A percentile compares a stretch with the other conserved stretches of the same genome.
phyloP scores from a whole-genome alignment of 1,284 basidiomycete species.

The Leccinum fuscescens region DNA sequence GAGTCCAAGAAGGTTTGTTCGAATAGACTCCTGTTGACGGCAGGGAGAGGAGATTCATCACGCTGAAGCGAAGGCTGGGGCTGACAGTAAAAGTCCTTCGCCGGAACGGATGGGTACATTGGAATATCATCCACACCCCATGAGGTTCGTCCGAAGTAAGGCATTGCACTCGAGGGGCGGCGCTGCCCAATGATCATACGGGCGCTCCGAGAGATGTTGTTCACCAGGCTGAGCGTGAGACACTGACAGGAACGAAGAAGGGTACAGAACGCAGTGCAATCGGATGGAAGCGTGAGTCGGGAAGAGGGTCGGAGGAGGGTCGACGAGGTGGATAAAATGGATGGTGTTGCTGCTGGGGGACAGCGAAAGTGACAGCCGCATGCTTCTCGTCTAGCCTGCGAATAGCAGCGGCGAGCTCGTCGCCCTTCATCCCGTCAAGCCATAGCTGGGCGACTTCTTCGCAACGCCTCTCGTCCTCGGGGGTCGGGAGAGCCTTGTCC shows the following conservation, averaged over 20 bases:
- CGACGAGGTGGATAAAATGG: conserved; percentile 44
- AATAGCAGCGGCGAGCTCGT: conserved; percentile 65
- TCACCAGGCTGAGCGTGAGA: no score
- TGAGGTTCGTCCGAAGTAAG: conserved; percentile 23
- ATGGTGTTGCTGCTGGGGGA: conserved; percentile 15
- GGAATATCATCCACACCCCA: conserved; percentile 29
- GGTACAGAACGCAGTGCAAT: conserved; percentile 45
- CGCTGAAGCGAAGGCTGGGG: conserved; percentile 35
- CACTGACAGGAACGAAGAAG: conserved; percentile 27
- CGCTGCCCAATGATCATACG: no score
- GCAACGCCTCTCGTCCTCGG: conserved; percentile 52
- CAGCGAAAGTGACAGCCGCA: conserved; percentile 2
- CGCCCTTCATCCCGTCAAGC: conserved; percentile 56
- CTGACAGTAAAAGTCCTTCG: conserved; percentile 4
- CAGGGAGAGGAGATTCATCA: conserved; percentile 48
- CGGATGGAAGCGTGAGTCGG: conserved; percentile 38
- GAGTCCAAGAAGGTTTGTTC: conserved; percentile 40
- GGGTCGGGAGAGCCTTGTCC: conserved; percentile 35
- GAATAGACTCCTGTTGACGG: conserved; percentile 51
- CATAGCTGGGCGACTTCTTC: conserved; percentile 63
- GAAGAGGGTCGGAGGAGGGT: conserved; percentile 65
- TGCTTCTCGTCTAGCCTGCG: conserved; percentile 47
- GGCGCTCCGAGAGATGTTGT: no score
- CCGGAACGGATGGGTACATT: conserved; percentile 7
- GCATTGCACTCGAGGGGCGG: conserved; percentile 32